phyloP scores from a whole-genome alignment of 2,329 filamentous ascomycete genomes.

The Sporothrix mexicana region DNA sequence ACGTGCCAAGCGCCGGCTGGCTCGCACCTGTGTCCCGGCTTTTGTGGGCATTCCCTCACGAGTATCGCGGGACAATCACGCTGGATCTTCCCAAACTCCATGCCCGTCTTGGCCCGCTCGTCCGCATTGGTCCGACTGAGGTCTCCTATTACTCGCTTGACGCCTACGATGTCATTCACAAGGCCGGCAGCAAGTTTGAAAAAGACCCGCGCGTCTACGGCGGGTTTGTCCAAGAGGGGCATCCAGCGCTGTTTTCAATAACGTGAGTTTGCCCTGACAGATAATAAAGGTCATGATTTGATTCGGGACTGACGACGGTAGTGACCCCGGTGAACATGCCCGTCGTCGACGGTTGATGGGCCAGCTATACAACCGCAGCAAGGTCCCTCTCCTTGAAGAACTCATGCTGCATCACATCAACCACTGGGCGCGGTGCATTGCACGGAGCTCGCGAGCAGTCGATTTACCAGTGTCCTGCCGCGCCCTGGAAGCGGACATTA shows the following conservation, averaged over 20 bases:
- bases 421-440: background rate
- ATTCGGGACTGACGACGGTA: background rate
- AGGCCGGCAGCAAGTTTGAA: constrained; percentile 29
- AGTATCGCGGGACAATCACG: constrained; percentile 29
- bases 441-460: background rate
- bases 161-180: constrained; percentile 31
- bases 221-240: constrained; percentile 34
- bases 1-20: constrained; percentile 22
- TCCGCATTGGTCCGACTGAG: constrained; percentile 34
- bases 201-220: constrained; percentile 35
- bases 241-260: constrained; percentile 31
- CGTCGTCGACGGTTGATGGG: constrained; percentile 34
- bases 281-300: no score
- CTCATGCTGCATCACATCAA: constrained; percentile 29
- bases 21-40: constrained; percentile 31
- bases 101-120: constrained; percentile 11
- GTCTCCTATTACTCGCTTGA: constrained; percentile 34
- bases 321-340: constrained; percentile 28
- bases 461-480: constrained; percentile 24
- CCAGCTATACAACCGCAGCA: constrained; percentile 35
- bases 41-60: constrained; percentile 32
- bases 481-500: constrained; percentile 32
- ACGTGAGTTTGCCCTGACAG: background rate
- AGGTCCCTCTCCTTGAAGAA: constrained; percentile 26
- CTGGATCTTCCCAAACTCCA: constrained; percentile 33